Evolutionary conservation across 345 rosid genomes (phyloP), one percentile per base, ranked within the genome.

Genomic region (Corymbia maculata): DNA sequence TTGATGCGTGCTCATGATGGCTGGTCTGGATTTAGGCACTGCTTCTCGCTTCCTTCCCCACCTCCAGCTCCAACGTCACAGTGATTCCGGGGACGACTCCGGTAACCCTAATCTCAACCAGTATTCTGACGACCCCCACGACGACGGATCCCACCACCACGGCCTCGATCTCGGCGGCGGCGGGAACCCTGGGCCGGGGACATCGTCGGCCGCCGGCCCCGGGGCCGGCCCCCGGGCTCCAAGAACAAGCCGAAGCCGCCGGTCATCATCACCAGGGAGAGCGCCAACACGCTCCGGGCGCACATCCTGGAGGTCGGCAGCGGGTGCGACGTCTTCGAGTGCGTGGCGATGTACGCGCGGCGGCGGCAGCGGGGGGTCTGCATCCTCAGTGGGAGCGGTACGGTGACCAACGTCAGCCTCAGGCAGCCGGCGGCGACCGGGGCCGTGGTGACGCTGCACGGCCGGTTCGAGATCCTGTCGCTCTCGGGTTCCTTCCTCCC

Each of bases 141-240:
- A 87, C 59, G 89, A 89, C 42, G 92, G 53, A 85, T 85, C 86
- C 24, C 86, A 92, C 44, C 94, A 94, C 79, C 94, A 92, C 9
- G 94, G 92, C 53, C 93, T 95, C 47, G 98, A 95, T 85, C 93
- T 96, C 3, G 95, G 92, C 61, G 89, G 75, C 17, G 86, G 61
- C 2, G 91, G 90, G 89, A 89, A 90, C 16, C 44, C 44, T 51
- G 90, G 87, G 85, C 52, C 0, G 91, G 92, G 0, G 94, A 93
- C 85, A 59, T 93, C 86, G 92, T 92, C 8, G 95, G 90, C 14
- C 93, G 99, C 26, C 90, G 99, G 80, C 97, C 99, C 32, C 93
- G 99, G 42, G 99, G 99, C 5, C 95, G 99, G 7, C 99, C 99
- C 2, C 93, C 98, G 2, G 99, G 99, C 26, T 97, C 99, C 15